Evolutionary conservation across 768 basidiomycete species (phyloP).

Genomic region (Lentinula edodes): DNA sequence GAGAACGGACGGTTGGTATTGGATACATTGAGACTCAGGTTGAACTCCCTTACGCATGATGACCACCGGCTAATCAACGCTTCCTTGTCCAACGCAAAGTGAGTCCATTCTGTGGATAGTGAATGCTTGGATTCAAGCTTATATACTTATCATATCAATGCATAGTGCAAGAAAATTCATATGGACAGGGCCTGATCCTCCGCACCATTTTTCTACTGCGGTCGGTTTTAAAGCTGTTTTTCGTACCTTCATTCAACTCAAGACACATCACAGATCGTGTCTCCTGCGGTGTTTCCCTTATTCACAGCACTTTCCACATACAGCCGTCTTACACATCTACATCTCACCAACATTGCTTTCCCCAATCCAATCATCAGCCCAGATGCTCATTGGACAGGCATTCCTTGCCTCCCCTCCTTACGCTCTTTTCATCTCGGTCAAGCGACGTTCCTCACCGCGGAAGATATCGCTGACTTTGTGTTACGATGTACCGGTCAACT

Average conservation of each 20-base stretch:
- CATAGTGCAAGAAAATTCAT: conserved; percentile 40
- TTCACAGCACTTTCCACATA: conserved; percentile 25
- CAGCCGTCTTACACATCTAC: conserved; percentile 31
- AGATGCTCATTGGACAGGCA: neutral
- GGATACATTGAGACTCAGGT: conserved; percentile 25
- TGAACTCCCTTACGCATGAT: conserved; percentile 33
- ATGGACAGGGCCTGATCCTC: conserved; percentile 60
- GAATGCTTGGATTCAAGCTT: neutral
- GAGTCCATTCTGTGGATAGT: conserved; percentile 10
- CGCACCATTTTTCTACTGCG: conserved; percentile 57
- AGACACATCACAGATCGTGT: conserved; percentile 17
- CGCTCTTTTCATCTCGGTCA: conserved; percentile 5
- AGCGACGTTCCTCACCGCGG: conserved; percentile 5
- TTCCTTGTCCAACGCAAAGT: conserved; percentile 31
- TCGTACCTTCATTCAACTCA: neutral
- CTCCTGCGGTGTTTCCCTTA: conserved; percentile 16
- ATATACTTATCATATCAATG: neutral
- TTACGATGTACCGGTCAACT: neutral
- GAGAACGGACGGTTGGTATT: conserved; percentile 13
- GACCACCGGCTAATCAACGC: conserved; percentile 22
- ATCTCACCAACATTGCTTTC: conserved; percentile 33
- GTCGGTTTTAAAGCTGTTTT: conserved; percentile 26
- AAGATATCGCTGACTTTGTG: conserved; percentile 2
- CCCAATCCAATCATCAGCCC: neutral
- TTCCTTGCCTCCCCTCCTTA: conserved; percentile 8